Evolutionary conservation across 805 yeast genomes (phyloP).

Genomic region (Sugiyamaella valdiviana): DNA sequence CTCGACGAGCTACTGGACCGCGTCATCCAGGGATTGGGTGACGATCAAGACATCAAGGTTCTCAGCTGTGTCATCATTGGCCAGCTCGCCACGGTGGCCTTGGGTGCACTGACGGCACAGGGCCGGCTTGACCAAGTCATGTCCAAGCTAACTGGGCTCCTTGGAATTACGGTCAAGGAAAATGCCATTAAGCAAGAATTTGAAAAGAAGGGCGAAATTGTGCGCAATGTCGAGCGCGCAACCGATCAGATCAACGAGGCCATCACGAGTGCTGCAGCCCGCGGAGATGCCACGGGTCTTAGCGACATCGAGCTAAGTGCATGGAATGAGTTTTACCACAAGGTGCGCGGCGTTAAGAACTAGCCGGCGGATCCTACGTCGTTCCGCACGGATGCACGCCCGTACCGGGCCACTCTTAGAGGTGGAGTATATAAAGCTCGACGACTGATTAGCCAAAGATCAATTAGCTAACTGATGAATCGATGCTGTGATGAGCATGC

Average conservation of each 20-base stretch:
- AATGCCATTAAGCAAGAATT: conserved; percentile 64
- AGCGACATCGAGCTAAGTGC: conserved; percentile 15
- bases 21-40: conserved; percentile 50
- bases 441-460: no score
- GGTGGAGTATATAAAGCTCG: no score
- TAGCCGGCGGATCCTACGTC: neutral
- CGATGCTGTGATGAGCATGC: no score
- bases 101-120: conserved; percentile 20
- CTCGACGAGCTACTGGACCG: conserved; percentile 34
- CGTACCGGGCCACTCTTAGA: no score
- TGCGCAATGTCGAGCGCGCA: conserved; percentile 32
- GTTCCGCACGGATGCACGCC: no score
- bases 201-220: conserved; percentile 47
- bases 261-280: conserved; percentile 7
- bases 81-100: conserved; percentile 34
- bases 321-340: conserved; percentile 10
- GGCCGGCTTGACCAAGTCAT: conserved; percentile 25
- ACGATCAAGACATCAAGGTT: conserved; percentile 54
- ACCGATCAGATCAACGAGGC: conserved; percentile 25
- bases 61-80: conserved; percentile 44
- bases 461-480: no score
- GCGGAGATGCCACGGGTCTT: conserved; percentile 9
- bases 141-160: conserved; percentile 37
- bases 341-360: neutral
- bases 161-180: conserved; percentile 47